Evolutionary conservation across 208 protist species (phyloP), one percentile per base, ranked within the genome.

Genomic region (Leishmania arabica): DNA sequence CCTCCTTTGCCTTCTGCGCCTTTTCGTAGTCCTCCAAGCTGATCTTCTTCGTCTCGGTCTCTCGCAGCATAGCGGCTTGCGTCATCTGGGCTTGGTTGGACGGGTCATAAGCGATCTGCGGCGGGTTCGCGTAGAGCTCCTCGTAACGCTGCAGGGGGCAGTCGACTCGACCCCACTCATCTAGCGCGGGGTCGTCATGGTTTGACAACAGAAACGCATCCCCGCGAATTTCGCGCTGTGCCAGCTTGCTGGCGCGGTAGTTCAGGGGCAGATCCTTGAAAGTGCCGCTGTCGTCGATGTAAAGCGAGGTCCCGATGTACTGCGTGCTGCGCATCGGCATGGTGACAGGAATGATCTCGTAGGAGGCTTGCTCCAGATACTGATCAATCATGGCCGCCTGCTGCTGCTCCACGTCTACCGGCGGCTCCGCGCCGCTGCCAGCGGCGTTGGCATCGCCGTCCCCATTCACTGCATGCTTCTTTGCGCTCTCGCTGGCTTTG

Each of bases 121-220:
- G 40, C 3, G 40, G 40, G 40, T 42, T 42, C 40, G 40, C 40
- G 40, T 42, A 42, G 3, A 42, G 40, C 40, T 42, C 40, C 3
- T 42, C 40, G 3, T 42, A 42, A 0, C 40, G 40, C 40, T 42
- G 40, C 40, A 42, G 40, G 40, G 40, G 40, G 40, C 40, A 42
- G 40, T 42, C 40, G 40, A 42, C 40, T 42, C 40, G 40, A 8
- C 40, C 40, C 93, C 95, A 98, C 77, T 93, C 89, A 45, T 98
- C 93, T 49, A 96, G 83, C 0, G 93, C 91, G 21, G 95, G 95
- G 84, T 98, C 95, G 74, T 98, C 95, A 79, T 96, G 89, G 78
- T 95, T 96, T 62, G 90, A 92, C 24, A 98, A 84, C 68, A 97
- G 80, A 85, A 97, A 98, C 17, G 93, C 93, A 71, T 98, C 95